Evolutionary conservation across 345 rosid genomes (phyloP).

Genomic region (Clarkia xantiana): DNA sequence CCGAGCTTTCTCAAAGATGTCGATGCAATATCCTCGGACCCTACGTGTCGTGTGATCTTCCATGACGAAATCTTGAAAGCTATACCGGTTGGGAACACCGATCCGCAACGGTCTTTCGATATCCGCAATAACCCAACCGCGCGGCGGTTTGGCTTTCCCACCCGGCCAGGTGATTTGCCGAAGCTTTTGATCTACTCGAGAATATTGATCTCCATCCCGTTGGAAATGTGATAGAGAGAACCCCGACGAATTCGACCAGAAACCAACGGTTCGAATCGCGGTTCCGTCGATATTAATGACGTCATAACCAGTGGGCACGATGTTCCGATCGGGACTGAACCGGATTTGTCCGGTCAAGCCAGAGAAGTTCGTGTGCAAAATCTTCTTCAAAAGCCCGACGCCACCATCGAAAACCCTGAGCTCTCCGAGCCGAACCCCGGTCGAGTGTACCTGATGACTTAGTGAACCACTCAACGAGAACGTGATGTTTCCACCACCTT

Average conservation of each 20-base stretch:
- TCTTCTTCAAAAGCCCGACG: slow-evolving; percentile 20
- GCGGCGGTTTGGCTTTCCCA: slow-evolving; percentile 48
- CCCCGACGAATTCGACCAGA: slow-evolving; percentile 45
- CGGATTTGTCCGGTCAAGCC: slow-evolving; percentile 59
- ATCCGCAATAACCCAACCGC: slow-evolving; percentile 73
- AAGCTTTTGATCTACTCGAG: slow-evolving; percentile 34
- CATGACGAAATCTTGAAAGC: slow-evolving; percentile 62
- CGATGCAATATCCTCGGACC: slow-evolving; percentile 61
- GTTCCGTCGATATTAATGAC: slow-evolving; percentile 45
- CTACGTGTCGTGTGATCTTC: slow-evolving; percentile 29
- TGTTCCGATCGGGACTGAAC: slow-evolving; percentile 38
- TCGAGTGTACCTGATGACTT: slow-evolving; percentile 12
- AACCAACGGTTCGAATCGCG: slow-evolving; percentile 42
- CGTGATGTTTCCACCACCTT: slow-evolving; percentile 32
- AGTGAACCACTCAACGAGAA: slow-evolving; percentile 38
- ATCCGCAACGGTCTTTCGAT: slow-evolving; percentile 51
- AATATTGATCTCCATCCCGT: slow-evolving; percentile 12
- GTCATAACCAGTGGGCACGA: slow-evolving; percentile 43
- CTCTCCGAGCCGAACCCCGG: slow-evolving; percentile 25
- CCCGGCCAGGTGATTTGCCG: slow-evolving; percentile 64
- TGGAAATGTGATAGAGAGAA: slow-evolving; percentile 33
- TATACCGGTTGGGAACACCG: slow-evolving; percentile 66
- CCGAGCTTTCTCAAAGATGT: slow-evolving; percentile 53
- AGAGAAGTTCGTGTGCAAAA: slow-evolving; percentile 53
- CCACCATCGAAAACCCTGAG: slow-evolving; percentile 58